A percentile compares a stretch with the other conserved stretches of the same genome.
Conservation (phyloP, 202 grass and related monocot species). For the Alloteropsis angusta region DNA sequence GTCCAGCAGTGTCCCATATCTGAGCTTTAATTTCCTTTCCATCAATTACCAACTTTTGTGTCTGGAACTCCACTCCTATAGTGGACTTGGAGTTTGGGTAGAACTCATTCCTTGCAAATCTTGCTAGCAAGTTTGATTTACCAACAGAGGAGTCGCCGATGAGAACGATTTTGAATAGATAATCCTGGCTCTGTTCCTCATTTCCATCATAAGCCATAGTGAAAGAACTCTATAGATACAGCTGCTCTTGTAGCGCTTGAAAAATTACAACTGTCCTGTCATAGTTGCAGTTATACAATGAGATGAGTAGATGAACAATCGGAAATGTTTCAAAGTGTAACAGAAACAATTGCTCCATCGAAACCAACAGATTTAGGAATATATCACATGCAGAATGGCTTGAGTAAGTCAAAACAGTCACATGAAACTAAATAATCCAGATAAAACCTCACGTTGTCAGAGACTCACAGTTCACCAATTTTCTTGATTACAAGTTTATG, state of each 20-base stretch:
- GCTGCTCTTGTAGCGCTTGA: not conserved
- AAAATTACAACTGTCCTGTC: conserved; percentile 10
- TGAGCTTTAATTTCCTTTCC: conserved; percentile 86
- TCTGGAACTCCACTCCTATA: conserved; percentile 87
- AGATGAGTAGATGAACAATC: not conserved
- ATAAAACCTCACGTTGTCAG: not conserved
- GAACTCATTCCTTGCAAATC: conserved; percentile 81
- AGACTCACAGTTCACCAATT: not conserved
- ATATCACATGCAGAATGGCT: not conserved
- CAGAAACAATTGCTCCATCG: not conserved
- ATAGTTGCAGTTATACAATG: not conserved
- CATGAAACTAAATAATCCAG: not conserved
- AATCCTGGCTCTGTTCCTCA: conserved; percentile 64
- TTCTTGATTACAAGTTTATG: not conserved
- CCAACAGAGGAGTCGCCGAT: conserved; percentile 81
- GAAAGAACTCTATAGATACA: not conserved
- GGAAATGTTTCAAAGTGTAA: not conserved
- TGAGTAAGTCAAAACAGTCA: not conserved
- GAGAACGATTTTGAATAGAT: conserved; percentile 82
- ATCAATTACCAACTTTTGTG: conserved; percentile 70
- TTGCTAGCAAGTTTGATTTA: conserved; percentile 75
- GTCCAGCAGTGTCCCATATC: conserved; percentile 93
- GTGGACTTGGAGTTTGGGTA: conserved; percentile 80
- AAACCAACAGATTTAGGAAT: not conserved
- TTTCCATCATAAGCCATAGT: conserved; percentile 52